Conservation (phyloP, 345 rosid genomes). For the Leavenworthia alabamica region DNA sequence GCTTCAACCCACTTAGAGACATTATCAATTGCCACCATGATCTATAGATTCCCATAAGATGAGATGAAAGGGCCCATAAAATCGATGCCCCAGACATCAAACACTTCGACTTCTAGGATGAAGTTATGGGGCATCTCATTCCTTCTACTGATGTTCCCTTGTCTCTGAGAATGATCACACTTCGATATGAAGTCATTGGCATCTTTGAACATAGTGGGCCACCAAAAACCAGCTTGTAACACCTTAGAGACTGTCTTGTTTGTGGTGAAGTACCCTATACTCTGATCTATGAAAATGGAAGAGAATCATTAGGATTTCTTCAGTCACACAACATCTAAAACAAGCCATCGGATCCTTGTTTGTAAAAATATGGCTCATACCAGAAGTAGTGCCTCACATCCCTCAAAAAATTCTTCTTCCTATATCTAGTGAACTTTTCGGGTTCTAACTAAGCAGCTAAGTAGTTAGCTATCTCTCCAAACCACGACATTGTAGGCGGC, state of each 20-base stretch:
- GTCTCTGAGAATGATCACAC: not conserved
- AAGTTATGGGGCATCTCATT: not conserved
- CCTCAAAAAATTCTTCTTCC: too few relatives aligned
- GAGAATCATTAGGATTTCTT: too few relatives aligned
- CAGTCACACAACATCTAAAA: too few relatives aligned
- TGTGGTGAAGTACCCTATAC: not conserved
- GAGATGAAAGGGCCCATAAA: not conserved
- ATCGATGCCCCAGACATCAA: too few relatives aligned
- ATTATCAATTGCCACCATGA: too few relatives aligned
- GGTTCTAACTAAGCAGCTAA: not conserved
- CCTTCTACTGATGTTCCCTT: not conserved
- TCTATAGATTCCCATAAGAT: not conserved
- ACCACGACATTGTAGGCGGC: too few relatives aligned
- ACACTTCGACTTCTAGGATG: too few relatives aligned
- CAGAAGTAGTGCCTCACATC: not conserved
- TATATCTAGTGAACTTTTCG: not conserved
- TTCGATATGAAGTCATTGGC: not conserved
- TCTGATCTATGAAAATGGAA: too few relatives aligned
- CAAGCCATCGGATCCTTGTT: not conserved
- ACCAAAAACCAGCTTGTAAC: not conserved
- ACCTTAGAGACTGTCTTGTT: not conserved
- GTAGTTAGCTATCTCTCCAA: accelerated
- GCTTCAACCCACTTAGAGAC: too few relatives aligned
- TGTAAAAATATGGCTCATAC: not conserved
- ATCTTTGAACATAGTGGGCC: not conserved